Evolutionary conservation across 2,329 filamentous ascomycete genomes (phyloP).

Genomic region (Fusarium irregulare): DNA sequence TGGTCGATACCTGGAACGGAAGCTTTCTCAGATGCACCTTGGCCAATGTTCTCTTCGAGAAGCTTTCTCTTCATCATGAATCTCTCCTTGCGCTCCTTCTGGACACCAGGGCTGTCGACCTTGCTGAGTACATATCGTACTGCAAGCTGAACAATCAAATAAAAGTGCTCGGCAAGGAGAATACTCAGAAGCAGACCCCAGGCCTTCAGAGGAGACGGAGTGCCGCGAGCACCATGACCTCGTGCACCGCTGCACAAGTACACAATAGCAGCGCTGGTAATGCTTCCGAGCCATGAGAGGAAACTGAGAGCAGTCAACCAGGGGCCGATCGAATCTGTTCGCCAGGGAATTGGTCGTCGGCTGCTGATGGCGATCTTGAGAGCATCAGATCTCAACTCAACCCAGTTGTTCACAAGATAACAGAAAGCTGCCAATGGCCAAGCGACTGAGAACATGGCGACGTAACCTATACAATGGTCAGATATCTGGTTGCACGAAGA

Average conservation of each 20-base stretch:
- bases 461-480: slow-evolving; percentile 69
- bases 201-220: slow-evolving; percentile 75
- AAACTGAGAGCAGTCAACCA: slow-evolving; percentile 89
- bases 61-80: slow-evolving; percentile 84
- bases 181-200: slow-evolving; percentile 87
- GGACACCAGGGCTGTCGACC: slow-evolving; percentile 85
- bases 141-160: slow-evolving; percentile 79
- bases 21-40: slow-evolving; percentile 63
- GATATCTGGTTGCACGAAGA: background rate
- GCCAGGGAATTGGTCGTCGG: slow-evolving; percentile 88
- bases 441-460: slow-evolving; percentile 90
- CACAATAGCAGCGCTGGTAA: slow-evolving; percentile 88
- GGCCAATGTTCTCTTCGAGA: slow-evolving; percentile 76
- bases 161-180: slow-evolving; percentile 88
- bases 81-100: slow-evolving; percentile 85
- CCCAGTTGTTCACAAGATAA: slow-evolving; percentile 95
- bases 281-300: slow-evolving; percentile 90
- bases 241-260: slow-evolving; percentile 84
- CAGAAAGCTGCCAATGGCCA: slow-evolving; percentile 94
- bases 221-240: slow-evolving; percentile 70
- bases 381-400: slow-evolving; percentile 92
- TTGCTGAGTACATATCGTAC: slow-evolving; percentile 81
- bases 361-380: slow-evolving; percentile 93
- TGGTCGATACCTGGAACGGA: slow-evolving; percentile 60
- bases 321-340: slow-evolving; percentile 92